Base-by-base conservation (phyloP, 2,329 filamentous ascomycete species). In the Fonsecaea nubica region DNA sequence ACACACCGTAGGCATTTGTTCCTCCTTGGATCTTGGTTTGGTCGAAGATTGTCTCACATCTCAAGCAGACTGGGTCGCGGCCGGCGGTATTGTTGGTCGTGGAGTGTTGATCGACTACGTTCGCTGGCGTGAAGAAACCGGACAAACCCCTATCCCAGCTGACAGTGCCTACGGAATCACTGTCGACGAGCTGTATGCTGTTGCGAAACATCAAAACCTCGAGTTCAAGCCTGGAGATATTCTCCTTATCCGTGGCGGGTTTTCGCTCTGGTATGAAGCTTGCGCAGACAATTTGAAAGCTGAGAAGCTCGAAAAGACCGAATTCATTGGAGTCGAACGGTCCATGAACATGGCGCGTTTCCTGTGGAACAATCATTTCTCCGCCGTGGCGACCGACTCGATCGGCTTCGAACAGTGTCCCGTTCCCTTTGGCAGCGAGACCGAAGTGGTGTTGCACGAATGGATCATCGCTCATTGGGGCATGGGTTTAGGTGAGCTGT, bases 21-120 rank as follows among this genome's bases (percentile, higher is more conserved):
- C n/a, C n/a, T n/a, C n/a, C n/a, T n/a, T n/a, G n/a, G n/a, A n/a
- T n/a, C n/a, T n/a, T n/a, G n/a, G n/a, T n/a, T n/a, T n/a, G n/a
- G n/a, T n/a, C n/a, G n/a, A n/a, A n/a, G n/a, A n/a, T n/a, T n/a
- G n/a, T n/a, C n/a, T n/a, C n/a, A n/a, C n/a, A n/a, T n/a, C n/a
- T n/a, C n/a, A n/a, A n/a, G n/a, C 36, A 59, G 56, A 45, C 25
- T 59, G 56, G 56, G 33, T 59, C 4, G 33, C 45, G 36, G 38
- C 33, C 13, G 85, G 85, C 33, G 84, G 84, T 1, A 72, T 87
- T 9, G 84, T 85, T 3, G 85, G 80, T 0, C 79, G 87, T 1
- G 86, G 84, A 4, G 83, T 88, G 0, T 77, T 89, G 21, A 79
- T 89, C 58, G 86, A 88, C 74, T 87, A 80, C 66, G 69, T 72